Evolutionary conservation across 768 basidiomycete species (phyloP).

Genomic region (Termitomyces sp.): DNA sequence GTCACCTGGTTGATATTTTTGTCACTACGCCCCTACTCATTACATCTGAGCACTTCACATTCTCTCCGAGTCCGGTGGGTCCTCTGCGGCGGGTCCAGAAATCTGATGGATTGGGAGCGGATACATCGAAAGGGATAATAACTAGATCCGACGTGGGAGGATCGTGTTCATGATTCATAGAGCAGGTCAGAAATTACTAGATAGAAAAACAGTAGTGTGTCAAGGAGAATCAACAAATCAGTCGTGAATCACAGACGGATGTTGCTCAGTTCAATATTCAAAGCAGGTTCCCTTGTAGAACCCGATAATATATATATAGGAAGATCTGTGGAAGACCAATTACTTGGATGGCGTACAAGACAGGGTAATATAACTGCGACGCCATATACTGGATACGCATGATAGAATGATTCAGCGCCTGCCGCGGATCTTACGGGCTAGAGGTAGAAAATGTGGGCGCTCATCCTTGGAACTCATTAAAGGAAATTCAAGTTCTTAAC

Average conservation of each 20-base stretch:
- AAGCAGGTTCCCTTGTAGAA: background rate
- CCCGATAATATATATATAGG: background rate
- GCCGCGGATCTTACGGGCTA: background rate
- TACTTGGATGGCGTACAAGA: too few species aligned
- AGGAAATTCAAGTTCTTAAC: background rate
- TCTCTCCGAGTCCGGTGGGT: background rate
- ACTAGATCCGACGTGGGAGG: conserved; percentile 15
- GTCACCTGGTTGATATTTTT: background rate
- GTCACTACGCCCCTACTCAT: background rate
- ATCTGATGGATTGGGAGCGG: conserved; percentile 1
- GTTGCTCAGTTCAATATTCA: background rate
- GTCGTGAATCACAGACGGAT: background rate
- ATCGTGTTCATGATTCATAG: background rate
- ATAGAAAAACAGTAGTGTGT: background rate
- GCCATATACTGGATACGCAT: background rate
- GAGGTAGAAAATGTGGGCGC: background rate
- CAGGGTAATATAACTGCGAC: background rate
- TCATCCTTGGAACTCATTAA: background rate
- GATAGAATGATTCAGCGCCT: background rate
- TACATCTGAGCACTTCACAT: too few species aligned
- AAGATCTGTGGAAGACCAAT: background rate
- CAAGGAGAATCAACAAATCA: background rate
- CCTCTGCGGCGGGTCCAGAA: background rate
- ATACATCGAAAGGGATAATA: background rate
- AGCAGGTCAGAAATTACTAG: background rate